Conservation (phyloP, 345 rosid genomes). For the Melastoma malabathricum region DNA sequence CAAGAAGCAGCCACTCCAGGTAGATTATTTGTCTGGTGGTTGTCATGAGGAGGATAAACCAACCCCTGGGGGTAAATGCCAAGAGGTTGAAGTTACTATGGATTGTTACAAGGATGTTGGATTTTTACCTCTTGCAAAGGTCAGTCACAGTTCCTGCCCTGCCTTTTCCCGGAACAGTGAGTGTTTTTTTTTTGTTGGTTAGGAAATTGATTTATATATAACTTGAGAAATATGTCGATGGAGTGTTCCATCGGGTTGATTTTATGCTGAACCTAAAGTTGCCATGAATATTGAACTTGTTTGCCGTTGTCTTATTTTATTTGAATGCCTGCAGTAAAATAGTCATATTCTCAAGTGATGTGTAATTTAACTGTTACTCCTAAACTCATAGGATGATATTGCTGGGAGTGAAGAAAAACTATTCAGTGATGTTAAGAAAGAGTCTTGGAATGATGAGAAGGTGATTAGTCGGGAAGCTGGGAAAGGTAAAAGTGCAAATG, state of each 20-base stretch:
- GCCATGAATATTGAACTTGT: too few relatives aligned
- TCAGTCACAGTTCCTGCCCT: constrained; percentile 28
- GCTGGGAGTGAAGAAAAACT: constrained; percentile 10
- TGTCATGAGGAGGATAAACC: constrained; percentile 14
- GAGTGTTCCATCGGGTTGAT: too few relatives aligned
- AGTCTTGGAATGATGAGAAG: constrained; percentile 25
- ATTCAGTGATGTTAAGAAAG: constrained; percentile 19
- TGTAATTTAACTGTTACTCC: not conserved
- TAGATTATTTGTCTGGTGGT: constrained; percentile 26
- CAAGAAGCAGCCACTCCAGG: constrained; percentile 35
- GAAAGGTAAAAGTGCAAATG: constrained; percentile 27
- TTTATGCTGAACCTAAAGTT: too few relatives aligned
- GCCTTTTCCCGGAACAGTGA: not conserved
- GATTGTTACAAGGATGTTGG: constrained; percentile 22
- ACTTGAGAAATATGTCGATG: too few relatives aligned
- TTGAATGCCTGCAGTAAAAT: too few relatives aligned
- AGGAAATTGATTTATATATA: too few relatives aligned
- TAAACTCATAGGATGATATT: constrained; percentile 27
- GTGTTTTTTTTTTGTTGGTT: not conserved
- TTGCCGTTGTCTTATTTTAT: too few relatives aligned
- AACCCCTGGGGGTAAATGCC: constrained; percentile 16
- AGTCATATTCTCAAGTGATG: too few relatives aligned
- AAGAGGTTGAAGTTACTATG: constrained; percentile 14
- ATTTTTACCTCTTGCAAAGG: constrained; percentile 19
- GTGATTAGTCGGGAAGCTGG: constrained; percentile 21